Evolutionary conservation across 176 grass and related monocot species (phyloP).

Genomic region (Oryza coarctata): DNA sequence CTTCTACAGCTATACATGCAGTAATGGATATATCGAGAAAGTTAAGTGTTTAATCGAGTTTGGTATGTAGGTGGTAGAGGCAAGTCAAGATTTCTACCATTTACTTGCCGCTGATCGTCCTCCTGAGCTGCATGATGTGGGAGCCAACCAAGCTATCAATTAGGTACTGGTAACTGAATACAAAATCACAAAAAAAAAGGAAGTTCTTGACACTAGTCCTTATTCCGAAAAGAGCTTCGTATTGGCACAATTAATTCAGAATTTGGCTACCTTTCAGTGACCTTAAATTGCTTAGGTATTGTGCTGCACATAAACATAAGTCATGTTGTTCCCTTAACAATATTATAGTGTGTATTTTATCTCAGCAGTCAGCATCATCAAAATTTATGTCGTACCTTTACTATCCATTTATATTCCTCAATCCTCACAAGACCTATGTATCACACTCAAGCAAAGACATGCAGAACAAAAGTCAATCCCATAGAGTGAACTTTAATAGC

Average conservation of each 20-base stretch:
- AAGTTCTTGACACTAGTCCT: not conserved
- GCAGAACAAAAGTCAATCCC: not conserved
- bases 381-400: not conserved
- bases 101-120: conserved; percentile 91
- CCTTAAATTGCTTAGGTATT: not conserved
- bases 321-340: conserved; percentile 4
- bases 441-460: not conserved
- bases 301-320: not conserved
- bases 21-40: conserved; percentile 5
- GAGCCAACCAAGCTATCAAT: conserved; percentile 93
- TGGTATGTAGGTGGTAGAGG: conserved; percentile 80
- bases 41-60: conserved; percentile 28
- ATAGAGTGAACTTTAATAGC: no score
- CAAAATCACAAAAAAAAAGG: conserved; percentile 28
- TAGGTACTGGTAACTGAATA: conserved; percentile 56
- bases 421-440: not conserved
- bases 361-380: not conserved
- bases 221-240: not conserved
- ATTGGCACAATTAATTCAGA: not conserved
- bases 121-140: conserved; percentile 84
- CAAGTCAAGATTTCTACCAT: conserved; percentile 86
- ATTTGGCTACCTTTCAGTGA: not conserved
- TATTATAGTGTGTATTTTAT: conserved; percentile 11
- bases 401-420: conserved; percentile 14
- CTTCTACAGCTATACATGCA: no score